phyloP scores from a whole-genome alignment of 2,329 filamentous ascomycete genomes.

The Kalmusia sp. region DNA sequence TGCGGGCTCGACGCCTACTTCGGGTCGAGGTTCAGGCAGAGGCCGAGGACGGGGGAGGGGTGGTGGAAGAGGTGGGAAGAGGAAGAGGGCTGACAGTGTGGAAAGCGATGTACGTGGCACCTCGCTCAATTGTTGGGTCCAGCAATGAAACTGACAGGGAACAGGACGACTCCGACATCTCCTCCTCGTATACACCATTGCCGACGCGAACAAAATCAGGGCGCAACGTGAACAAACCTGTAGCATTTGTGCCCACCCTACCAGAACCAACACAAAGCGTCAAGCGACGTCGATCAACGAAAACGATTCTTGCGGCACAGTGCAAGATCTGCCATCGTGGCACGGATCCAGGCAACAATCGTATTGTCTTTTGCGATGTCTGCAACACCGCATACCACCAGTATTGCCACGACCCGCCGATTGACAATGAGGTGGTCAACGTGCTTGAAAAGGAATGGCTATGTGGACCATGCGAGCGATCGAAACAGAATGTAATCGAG shows the following conservation, averaged over 20 bases:
- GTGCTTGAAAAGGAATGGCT: slow-evolving; percentile 75
- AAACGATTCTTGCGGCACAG: slow-evolving; percentile 59
- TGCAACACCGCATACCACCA: slow-evolving; percentile 84
- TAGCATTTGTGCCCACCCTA: slow-evolving; percentile 66
- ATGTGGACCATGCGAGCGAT: slow-evolving; percentile 65
- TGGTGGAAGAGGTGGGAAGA: slow-evolving; percentile 46
- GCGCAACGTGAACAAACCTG: slow-evolving; percentile 72
- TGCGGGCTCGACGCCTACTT: slow-evolving; percentile 32
- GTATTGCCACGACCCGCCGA: slow-evolving; percentile 78
- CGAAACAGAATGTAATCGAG: slow-evolving; percentile 37
- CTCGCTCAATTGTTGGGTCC: not conserved
- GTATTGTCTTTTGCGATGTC: slow-evolving; percentile 85
- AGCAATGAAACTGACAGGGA: slow-evolving; percentile 21
- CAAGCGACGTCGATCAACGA: slow-evolving; percentile 66
- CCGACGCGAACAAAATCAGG: slow-evolving; percentile 78
- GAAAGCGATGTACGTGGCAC: slow-evolving; percentile 43
- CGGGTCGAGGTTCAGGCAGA: slow-evolving; percentile 45
- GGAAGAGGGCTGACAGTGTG: slow-evolving; percentile 47
- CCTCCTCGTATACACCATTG: slow-evolving; percentile 59
- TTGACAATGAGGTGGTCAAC: slow-evolving; percentile 72
- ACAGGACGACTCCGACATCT: slow-evolving; percentile 49
- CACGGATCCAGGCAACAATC: slow-evolving; percentile 74
- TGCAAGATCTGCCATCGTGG: slow-evolving; percentile 78
- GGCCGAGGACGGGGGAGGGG: slow-evolving; percentile 47
- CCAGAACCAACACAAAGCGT: slow-evolving; percentile 55